These are phyloP conservation scores for Solanum pinnatisectum DNA, from an alignment of 257 asterid species.

Conservation along the genomic window DNA sequence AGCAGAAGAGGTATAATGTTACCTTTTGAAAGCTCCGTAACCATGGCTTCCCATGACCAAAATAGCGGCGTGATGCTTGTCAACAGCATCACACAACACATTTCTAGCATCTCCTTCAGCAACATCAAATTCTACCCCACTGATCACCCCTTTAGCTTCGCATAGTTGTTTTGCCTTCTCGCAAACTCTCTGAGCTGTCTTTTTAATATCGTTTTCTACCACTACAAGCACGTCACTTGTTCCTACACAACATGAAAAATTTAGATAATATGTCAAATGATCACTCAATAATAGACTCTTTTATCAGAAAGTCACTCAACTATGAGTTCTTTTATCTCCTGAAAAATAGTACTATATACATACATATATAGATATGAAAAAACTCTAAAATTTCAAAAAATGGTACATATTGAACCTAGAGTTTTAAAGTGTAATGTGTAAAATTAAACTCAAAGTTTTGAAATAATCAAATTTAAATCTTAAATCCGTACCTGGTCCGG, in stretches of 20 bases:
- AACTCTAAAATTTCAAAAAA: not conserved
- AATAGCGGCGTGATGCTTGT: constrained; percentile 54
- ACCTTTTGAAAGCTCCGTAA: constrained; percentile 88
- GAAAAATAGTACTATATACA: not conserved
- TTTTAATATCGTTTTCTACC: not conserved
- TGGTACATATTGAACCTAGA: not conserved
- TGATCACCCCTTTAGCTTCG: constrained; percentile 30
- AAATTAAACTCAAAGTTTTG: not conserved
- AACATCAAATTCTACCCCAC: constrained; percentile 26
- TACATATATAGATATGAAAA: not conserved
- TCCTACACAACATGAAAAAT: not conserved
- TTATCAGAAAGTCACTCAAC: too few species aligned
- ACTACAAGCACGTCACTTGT: not conserved
- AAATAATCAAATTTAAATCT: not conserved
- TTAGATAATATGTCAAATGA: too few species aligned
- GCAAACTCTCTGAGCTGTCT: not conserved
- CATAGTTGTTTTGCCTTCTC: not conserved
- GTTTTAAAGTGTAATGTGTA: not conserved
- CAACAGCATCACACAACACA: constrained; percentile 77
- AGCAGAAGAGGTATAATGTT: not conserved
- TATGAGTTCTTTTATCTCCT: too few species aligned
- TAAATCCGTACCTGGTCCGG: constrained; percentile 46
- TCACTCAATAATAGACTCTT: too few species aligned
- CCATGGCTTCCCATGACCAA: constrained; percentile 84
- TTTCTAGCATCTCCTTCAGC: constrained; percentile 78